Conservation (phyloP, 495 filamentous ascomycete species). For the Penicillium antarcticum region DNA sequence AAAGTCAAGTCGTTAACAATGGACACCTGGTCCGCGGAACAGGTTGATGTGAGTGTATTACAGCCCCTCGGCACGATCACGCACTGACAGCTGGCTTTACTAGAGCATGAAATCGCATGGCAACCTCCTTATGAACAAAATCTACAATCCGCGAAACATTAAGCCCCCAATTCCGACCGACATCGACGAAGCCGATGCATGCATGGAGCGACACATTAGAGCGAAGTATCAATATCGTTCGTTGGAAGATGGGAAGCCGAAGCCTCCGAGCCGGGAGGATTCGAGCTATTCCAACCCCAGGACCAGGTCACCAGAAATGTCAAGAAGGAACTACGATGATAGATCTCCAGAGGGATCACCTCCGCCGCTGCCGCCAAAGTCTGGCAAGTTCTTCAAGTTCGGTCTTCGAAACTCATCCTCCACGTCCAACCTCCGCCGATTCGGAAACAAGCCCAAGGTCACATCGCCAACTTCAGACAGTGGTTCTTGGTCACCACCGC, state of each 20-base stretch:
- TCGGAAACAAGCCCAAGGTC: slow-evolving; percentile 26
- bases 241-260: slow-evolving; percentile 52
- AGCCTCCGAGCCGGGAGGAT: slow-evolving; percentile 43
- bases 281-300: slow-evolving; percentile 33
- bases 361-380: slow-evolving; percentile 83
- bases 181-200: slow-evolving; percentile 84
- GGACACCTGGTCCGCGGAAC: slow-evolving; percentile 93
- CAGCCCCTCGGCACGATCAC: background rate
- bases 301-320: slow-evolving; percentile 3
- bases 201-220: slow-evolving; percentile 90
- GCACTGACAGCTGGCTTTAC: slow-evolving; percentile 13
- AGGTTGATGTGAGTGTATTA: slow-evolving; percentile 76
- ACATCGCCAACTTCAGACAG: slow-evolving; percentile 26
- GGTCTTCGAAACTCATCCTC: slow-evolving; percentile 68
- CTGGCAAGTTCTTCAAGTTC: slow-evolving; percentile 72
- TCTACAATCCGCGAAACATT: slow-evolving; percentile 79
- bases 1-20: slow-evolving; percentile 98
- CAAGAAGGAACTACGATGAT: slow-evolving; percentile 2
- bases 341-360: slow-evolving; percentile 50
- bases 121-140: slow-evolving; percentile 79
- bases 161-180: slow-evolving; percentile 82
- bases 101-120: slow-evolving; percentile 92
- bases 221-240: slow-evolving; percentile 79
- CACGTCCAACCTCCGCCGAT: slow-evolving; percentile 51
- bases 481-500: slow-evolving; percentile 29